Conservation (phyloP, 1,284 basidiomycete species). For the Boletellus dicymbophilus region DNA sequence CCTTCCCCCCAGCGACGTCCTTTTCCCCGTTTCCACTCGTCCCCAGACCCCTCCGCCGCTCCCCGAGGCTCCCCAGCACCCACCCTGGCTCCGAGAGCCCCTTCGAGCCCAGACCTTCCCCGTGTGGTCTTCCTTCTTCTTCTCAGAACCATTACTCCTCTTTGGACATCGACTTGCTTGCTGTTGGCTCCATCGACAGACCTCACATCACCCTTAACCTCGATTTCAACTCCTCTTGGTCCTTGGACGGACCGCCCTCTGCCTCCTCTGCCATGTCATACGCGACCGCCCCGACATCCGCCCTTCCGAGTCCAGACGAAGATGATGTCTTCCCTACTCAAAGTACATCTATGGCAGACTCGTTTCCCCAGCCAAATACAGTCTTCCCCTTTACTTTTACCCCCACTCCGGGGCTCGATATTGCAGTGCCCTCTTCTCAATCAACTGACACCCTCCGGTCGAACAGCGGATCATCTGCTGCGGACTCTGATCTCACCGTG, state of each 20-base stretch:
- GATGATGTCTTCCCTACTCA: slow-evolving; percentile 19
- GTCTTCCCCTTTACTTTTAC: slow-evolving; percentile 12
- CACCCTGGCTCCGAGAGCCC: slow-evolving; percentile 13
- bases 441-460: not conserved
- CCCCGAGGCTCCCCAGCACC: slow-evolving; percentile 10
- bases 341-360: not conserved
- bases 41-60: not conserved
- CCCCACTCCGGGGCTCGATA: slow-evolving; percentile 4
- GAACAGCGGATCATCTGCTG: slow-evolving; percentile 15
- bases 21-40: slow-evolving; percentile 3
- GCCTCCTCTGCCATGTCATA: slow-evolving; percentile 29
- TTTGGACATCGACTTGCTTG: slow-evolving; percentile 17
- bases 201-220: slow-evolving; percentile 29
- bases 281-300: slow-evolving; percentile 21
- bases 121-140: not conserved
- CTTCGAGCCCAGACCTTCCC: slow-evolving; percentile 21
- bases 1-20: slow-evolving; percentile 15
- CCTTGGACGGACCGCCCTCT: slow-evolving; percentile 19
- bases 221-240: slow-evolving; percentile 13
- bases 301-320: slow-evolving; percentile 10
- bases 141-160: slow-evolving; percentile 2
- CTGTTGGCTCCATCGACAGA: slow-evolving; percentile 1
- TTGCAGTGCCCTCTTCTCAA: slow-evolving; percentile 1
- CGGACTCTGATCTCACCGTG: slow-evolving; percentile 26
- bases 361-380: slow-evolving; percentile 7